A percentile compares a stretch with the other conserved stretches of the same genome.
Evolutionary conservation across 2,329 filamentous ascomycete species (phyloP).

Genomic region (Beauveria sp.): DNA sequence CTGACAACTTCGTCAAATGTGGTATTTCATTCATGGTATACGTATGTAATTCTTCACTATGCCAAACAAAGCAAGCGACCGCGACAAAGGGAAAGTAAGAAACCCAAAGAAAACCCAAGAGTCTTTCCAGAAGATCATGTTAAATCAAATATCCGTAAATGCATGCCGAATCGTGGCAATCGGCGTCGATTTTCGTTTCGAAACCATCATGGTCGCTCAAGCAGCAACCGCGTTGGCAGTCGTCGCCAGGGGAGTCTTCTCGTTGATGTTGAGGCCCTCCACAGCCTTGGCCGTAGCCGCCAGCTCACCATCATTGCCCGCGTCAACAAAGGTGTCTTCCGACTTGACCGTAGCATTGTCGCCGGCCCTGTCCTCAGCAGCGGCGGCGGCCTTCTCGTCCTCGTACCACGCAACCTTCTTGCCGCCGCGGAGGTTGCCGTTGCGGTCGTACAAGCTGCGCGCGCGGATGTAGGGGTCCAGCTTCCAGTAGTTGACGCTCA

Average conservation of each 20-base stretch:
- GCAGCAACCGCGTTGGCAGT: slow-evolving; percentile 10
- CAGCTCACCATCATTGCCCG: background rate
- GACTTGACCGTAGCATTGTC: slow-evolving; percentile 1
- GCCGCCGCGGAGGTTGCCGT: slow-evolving; percentile 37
- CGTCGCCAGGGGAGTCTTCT: slow-evolving; percentile 1
- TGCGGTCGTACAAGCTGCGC: slow-evolving; percentile 54
- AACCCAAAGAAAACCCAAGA: background rate
- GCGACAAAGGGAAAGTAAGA: background rate
- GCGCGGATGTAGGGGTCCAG: slow-evolving; percentile 61
- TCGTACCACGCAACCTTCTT: slow-evolving; percentile 7
- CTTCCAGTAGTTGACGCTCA: slow-evolving; percentile 60
- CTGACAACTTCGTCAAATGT: background rate
- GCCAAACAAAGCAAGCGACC: background rate
- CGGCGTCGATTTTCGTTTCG: background rate
- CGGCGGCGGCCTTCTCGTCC: slow-evolving; percentile 7
- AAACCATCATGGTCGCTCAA: background rate
- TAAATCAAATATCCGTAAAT: slow-evolving; percentile 1
- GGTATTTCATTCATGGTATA: slow-evolving; percentile 2
- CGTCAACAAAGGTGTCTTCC: slow-evolving; percentile 10
- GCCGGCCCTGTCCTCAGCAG: background rate
- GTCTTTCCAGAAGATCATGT: slow-evolving; percentile 1
- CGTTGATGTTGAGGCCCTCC: background rate
- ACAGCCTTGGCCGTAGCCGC: slow-evolving; percentile 1
- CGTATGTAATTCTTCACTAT: slow-evolving; percentile 1
- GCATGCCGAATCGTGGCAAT: background rate